Evolutionary conservation across 169 alveolate genomes (phyloP), one percentile per base, ranked within the genome.

Genomic region (Blepharisma undulans): DNA sequence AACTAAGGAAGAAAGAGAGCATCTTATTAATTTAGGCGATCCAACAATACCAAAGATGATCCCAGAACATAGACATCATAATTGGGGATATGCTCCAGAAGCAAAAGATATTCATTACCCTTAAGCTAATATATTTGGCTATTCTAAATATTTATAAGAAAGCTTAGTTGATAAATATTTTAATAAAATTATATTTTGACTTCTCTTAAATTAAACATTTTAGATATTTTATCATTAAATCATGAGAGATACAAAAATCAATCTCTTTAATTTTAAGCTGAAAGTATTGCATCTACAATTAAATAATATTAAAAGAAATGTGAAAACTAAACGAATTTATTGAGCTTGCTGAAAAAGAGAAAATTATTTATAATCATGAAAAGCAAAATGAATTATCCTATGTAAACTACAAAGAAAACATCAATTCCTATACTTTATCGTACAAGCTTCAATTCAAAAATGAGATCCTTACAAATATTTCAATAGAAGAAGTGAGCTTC

Each of bases 41-140:
- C 87, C 92, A 21, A 30, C 25, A 32, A 32, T 88, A 21, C 92
- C 92, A n/a, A 88, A 88, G 59, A 88, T 88, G 79, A 32, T 76
- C 29, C 92, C 92, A 22, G 30, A 19, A 8, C 92, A 88, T 36
- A 19, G 32, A n/a, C 92, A 88, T 25, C 92, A 88, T 88, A 88
- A 88, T 72, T 88, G 87, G 87, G 92, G 78, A 4, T 88, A 33
- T 88, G 29, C 33, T 74, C 33, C 80, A 10, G 80, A 74, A 82
- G 89, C 71, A 48, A 48, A 34, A 22, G 36, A 82, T 3, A 60
- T 33, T 34, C 36, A 79, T 21, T 25, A 32, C 22, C 89, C 89
- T 82, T 82, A 48, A 48, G 66, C 66, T 48, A 48, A 48, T 48
- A 48, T 48, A 48, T 48, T 48, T 48, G 66, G 66, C 66, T 48